These are phyloP conservation scores for Yarrowia sp. DNA, from an alignment of 805 yeast species.

Conservation along the genomic window DNA sequence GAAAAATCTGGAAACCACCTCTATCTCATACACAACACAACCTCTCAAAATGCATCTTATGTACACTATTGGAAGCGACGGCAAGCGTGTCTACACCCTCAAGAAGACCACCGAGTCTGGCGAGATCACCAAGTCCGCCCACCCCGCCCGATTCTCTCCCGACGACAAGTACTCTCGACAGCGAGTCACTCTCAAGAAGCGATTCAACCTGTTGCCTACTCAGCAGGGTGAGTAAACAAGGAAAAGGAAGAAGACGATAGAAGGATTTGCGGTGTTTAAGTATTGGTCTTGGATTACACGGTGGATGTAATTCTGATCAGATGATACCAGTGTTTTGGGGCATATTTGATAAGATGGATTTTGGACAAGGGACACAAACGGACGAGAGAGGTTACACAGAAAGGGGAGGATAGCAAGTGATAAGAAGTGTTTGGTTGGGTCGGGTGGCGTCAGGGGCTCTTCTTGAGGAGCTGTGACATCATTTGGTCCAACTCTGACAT, in stretches of 20 bases:
- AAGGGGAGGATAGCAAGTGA: background rate
- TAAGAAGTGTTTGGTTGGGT: background rate
- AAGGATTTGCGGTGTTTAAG: too few species aligned
- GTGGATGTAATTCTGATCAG: background rate
- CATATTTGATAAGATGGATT: background rate
- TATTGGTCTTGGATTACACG: too few species aligned
- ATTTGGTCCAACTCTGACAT: too few species aligned
- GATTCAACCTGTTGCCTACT: conserved; percentile 87
- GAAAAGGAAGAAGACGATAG: too few species aligned
- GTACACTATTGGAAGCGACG: conserved; percentile 95
- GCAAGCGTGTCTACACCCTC: conserved; percentile 94
- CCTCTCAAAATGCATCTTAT: conserved; percentile 84
- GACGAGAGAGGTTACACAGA: background rate
- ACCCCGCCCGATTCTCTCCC: conserved; percentile 99
- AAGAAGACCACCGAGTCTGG: conserved; percentile 82
- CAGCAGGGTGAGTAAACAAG: conserved; percentile 56
- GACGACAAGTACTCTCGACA: conserved; percentile 99
- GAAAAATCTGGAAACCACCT: conserved; percentile 11
- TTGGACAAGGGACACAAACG: background rate
- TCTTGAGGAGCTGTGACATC: too few species aligned
- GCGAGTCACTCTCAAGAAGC: conserved; percentile 96
- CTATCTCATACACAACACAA: conserved; percentile 8
- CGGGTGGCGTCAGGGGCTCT: background rate
- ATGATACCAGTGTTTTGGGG: background rate
- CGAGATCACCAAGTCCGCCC: conserved; percentile 97